phyloP scores from a whole-genome alignment of 352 stramenopile species.

The Aphanomyces astaci region DNA sequence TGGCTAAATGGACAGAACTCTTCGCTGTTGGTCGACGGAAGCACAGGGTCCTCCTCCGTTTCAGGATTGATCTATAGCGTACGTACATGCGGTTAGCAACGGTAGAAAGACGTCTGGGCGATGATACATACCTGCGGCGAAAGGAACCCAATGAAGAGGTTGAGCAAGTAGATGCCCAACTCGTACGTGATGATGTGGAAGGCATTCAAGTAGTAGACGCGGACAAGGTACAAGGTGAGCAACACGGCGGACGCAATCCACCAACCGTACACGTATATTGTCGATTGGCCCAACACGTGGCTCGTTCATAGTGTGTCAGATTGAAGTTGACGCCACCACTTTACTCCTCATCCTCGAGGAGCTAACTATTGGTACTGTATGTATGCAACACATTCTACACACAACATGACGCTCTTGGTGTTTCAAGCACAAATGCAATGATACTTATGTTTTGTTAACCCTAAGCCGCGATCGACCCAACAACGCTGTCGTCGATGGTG shows the following conservation, averaged over 20 bases:
- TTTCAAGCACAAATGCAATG: too few species aligned
- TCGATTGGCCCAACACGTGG: conserved; percentile 97
- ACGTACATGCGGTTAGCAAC: too few species aligned
- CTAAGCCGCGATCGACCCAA: neutral
- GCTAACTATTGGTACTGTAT: too few species aligned
- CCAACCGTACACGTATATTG: conserved; percentile 90
- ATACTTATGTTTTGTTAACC: neutral
- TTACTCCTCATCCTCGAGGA: too few species aligned
- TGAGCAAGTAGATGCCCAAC: conserved; percentile 98
- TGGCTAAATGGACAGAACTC: conserved; percentile 89
- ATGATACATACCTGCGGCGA: conserved; percentile 91
- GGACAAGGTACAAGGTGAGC: conserved; percentile 88
- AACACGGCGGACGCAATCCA: conserved; percentile 87
- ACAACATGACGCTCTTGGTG: too few species aligned
- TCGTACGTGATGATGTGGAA: conserved; percentile 99
- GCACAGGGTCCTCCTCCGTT: conserved; percentile 76
- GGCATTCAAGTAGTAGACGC: conserved; percentile 87
- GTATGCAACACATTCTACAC: too few species aligned
- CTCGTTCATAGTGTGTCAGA: too few species aligned
- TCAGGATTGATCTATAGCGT: conserved; percentile 80
- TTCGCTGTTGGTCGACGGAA: conserved; percentile 87
- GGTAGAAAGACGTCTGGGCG: too few species aligned
- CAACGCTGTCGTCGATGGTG: neutral
- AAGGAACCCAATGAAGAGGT: conserved; percentile 99
- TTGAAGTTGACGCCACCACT: too few species aligned